Conservation (phyloP, 805 yeast genomes). For the Komagataella ulmi region DNA sequence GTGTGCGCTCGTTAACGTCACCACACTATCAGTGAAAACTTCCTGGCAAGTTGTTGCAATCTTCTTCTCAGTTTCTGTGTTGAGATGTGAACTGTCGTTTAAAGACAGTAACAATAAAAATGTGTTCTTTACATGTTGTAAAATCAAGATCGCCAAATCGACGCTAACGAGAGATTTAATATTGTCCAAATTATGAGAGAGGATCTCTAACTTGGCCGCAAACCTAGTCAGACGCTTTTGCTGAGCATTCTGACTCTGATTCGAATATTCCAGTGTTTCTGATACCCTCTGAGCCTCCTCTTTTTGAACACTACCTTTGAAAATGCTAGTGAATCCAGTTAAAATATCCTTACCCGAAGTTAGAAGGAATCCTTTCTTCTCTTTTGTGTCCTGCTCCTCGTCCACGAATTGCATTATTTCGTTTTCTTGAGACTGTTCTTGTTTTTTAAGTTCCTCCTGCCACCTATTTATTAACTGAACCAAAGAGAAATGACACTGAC, state of each 20-base stretch:
- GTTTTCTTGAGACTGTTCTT: conserved; percentile 24
- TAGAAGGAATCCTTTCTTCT: conserved; percentile 14
- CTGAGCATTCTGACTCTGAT: conserved; percentile 8
- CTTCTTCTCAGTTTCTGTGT: conserved; percentile 16
- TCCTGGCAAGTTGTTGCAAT: conserved; percentile 29
- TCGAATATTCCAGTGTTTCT: conserved; percentile 14
- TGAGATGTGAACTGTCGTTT: conserved; percentile 21
- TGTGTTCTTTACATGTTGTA: conserved; percentile 55
- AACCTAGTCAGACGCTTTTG: conserved; percentile 40
- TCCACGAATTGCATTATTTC: conserved; percentile 20
- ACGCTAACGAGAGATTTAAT: conserved; percentile 69
- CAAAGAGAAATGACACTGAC: conserved; percentile 17
- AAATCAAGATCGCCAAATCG: conserved; percentile 59
- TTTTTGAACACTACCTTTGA: conserved; percentile 19
- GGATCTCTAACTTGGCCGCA: conserved; percentile 69
- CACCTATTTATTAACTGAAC: conserved; percentile 22
- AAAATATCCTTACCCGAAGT: conserved; percentile 38
- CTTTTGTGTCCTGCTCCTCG: conserved; percentile 1
- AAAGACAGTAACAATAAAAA: conserved; percentile 37
- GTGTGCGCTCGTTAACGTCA: conserved; percentile 56
- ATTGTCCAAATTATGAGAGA: conserved; percentile 62
- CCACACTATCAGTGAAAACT: conserved; percentile 57
- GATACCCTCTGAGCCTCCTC: conserved; percentile 9
- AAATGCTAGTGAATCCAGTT: conserved; percentile 51
- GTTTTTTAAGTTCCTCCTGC: conserved; percentile 20